phyloP scores from a whole-genome alignment of 306 rosid genomes.

The Geum urbanum region DNA sequence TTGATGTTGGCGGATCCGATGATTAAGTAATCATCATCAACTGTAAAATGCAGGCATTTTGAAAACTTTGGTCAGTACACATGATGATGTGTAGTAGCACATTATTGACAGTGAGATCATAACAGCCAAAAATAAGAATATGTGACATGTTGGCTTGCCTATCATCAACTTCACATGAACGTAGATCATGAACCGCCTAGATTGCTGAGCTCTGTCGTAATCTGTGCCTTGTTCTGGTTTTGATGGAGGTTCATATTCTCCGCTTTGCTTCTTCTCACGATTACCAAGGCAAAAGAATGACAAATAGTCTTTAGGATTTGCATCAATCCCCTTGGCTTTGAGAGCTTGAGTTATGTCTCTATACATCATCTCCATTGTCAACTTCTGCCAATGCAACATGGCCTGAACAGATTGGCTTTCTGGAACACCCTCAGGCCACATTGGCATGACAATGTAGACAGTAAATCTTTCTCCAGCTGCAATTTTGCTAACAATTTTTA shows the following conservation, averaged over 20 bases:
- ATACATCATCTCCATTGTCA: slow-evolving; percentile 59
- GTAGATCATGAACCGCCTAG: slow-evolving; percentile 51
- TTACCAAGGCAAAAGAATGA: slow-evolving; percentile 56
- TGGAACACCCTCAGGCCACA: slow-evolving; percentile 60
- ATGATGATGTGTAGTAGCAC: neutral
- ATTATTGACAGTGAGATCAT: neutral
- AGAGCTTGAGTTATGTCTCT: slow-evolving; percentile 40
- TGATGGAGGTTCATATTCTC: slow-evolving; percentile 34
- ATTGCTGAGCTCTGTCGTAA: slow-evolving; percentile 42
- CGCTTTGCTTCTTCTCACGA: slow-evolving; percentile 28
- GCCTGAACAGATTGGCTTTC: slow-evolving; percentile 43
- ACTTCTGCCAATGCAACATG: slow-evolving; percentile 43
- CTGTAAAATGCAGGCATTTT: slow-evolving; percentile 20
- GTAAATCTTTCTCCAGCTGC: slow-evolving; percentile 46
- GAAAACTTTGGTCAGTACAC: neutral
- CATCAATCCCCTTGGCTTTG: slow-evolving; percentile 33
- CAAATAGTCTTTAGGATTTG: slow-evolving; percentile 46
- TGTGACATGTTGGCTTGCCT: slow-evolving; percentile 26
- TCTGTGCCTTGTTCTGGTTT: slow-evolving; percentile 35
- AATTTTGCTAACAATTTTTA: slow-evolving; percentile 52
- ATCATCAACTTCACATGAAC: slow-evolving; percentile 57
- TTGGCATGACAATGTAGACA: slow-evolving; percentile 46
- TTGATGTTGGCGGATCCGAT: slow-evolving; percentile 52
- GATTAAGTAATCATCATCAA: slow-evolving; percentile 52
- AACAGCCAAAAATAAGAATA: neutral